Evolutionary conservation across 2,329 filamentous ascomycete genomes (phyloP).

Genomic region (Allantophomopsis cytisporea): DNA sequence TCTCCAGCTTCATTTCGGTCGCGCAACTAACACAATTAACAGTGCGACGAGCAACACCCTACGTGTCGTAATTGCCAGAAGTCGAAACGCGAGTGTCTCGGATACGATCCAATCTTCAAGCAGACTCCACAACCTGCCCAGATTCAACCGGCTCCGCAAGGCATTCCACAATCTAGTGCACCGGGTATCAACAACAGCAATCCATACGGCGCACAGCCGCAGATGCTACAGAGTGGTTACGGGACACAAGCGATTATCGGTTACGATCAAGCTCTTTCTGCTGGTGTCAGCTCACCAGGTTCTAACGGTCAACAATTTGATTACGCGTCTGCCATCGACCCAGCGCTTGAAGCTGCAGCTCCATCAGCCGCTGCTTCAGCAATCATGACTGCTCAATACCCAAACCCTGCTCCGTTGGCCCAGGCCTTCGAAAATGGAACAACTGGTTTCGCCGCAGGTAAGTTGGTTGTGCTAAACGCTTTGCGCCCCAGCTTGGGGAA

Average conservation of each 20-base stretch:
- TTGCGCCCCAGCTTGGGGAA: constrained; percentile 33
- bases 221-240: constrained; percentile 30
- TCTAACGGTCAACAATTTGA: constrained; percentile 35
- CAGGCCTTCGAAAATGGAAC: no score
- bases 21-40: constrained; percentile 12
- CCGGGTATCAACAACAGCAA: constrained; percentile 17
- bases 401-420: no score
- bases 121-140: constrained; percentile 51
- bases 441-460: constrained; percentile 1
- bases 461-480: constrained; percentile 19
- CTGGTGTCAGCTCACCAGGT: constrained; percentile 27
- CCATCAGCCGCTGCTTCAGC: constrained; percentile 9
- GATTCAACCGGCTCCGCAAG: constrained; percentile 56
- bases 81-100: constrained; percentile 74
- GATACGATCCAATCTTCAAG: constrained; percentile 82
- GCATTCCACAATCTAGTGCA: constrained; percentile 11
- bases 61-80: constrained; percentile 85
- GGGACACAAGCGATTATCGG: constrained; percentile 11
- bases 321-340: constrained; percentile 50
- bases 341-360: constrained; percentile 40
- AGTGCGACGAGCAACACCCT: constrained; percentile 96
- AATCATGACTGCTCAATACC: not conserved
- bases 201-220: constrained; percentile 31
- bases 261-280: constrained; percentile 19
- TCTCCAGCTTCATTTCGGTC: no score